Base-by-base conservation (phyloP, 805 yeast species). In the Barnettozyma pratensis region DNA sequence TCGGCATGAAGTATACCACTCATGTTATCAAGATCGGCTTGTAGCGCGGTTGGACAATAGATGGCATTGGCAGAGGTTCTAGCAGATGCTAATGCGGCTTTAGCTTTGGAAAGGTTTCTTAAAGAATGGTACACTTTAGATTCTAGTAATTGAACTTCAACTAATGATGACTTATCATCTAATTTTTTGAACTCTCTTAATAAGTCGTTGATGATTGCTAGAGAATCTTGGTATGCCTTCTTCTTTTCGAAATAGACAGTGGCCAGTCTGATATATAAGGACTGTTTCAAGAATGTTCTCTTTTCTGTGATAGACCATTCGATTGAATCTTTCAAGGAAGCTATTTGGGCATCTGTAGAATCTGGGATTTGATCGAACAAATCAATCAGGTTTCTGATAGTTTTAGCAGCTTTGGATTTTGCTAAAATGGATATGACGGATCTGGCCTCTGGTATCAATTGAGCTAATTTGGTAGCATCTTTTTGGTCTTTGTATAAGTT, bases 51-150 rank as follows among this genome's bases (percentile, higher is more conserved):
- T 8, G 98, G 96, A 60, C 96, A 87, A 71, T 91, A 95, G 45
- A 94, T 88, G 26, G 97, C 79, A 66, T 94, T 95, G n/a, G 99
- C 99, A 3, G 96, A 85, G 0, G 99, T 94, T 67, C 98, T 80
- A 2, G 99, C 97, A 42, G 96, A 83, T 2, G 98, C 90, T 59
- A 94, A 75, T 3, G 97, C 83, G 7, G 98, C 97, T 60, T 87
- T 81, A 5, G 96, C 80, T 70, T 92, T 94, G 5, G 97, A 86
- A 60, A 87, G 77, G 66, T 94, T 94, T 65, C 97, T 80, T 59
- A 94, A 74, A 29, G 96, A 90, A 66, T 91, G 96, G 66, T 85
- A 94, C 38, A 88, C 89, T 62, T 89, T 85, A 25, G 94, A 77
- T 66, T 94, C 98, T 54, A 94, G 77, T 55, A 94, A 72, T 69